Percentiles rank a stretch among this genome's conserved stretches.
phyloP scores from a whole-genome alignment of 352 stramenopile species.

The Pythium rishiriense region DNA sequence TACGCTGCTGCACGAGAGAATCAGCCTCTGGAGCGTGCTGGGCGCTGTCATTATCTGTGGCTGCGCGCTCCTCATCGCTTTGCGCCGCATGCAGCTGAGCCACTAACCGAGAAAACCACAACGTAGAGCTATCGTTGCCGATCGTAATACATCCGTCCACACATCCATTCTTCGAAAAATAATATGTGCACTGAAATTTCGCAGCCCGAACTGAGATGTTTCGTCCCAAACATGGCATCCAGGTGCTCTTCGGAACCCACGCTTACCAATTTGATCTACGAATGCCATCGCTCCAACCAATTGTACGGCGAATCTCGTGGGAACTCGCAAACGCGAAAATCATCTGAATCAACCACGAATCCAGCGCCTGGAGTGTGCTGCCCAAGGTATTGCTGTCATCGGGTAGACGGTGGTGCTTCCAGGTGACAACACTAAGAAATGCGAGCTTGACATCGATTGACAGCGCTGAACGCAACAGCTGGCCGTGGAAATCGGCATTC shows the following conservation, averaged over 20 bases:
- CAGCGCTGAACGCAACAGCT: neutral
- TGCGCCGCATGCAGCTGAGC: constrained; percentile 18
- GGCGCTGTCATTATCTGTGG: constrained; percentile 40
- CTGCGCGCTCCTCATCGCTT: constrained; percentile 36
- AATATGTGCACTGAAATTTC: too few relatives aligned
- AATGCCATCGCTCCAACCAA: too few relatives aligned
- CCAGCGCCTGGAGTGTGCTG: neutral
- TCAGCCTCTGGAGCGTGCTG: constrained; percentile 45
- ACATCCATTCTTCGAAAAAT: too few relatives aligned
- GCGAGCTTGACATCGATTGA: neutral
- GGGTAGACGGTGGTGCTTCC: neutral
- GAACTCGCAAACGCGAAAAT: constrained; percentile 8
- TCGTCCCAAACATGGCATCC: too few relatives aligned
- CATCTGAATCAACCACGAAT: neutral
- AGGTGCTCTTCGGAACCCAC: too few relatives aligned
- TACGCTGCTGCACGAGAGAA: constrained; percentile 35
- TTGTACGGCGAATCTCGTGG: neutral
- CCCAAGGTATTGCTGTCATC: too few relatives aligned
- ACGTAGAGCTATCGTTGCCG: too few relatives aligned
- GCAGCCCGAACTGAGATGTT: too few relatives aligned
- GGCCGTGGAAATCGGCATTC: constrained; percentile 4
- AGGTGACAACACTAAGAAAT: constrained; percentile 12
- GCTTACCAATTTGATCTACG: too few relatives aligned
- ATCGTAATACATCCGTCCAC: too few relatives aligned
- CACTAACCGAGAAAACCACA: neutral